Percentiles rank a stretch among this genome's conserved stretches.
phyloP scores from a whole-genome alignment of 2,329 filamentous ascomycete species.

The Lithohypha guttulata region DNA sequence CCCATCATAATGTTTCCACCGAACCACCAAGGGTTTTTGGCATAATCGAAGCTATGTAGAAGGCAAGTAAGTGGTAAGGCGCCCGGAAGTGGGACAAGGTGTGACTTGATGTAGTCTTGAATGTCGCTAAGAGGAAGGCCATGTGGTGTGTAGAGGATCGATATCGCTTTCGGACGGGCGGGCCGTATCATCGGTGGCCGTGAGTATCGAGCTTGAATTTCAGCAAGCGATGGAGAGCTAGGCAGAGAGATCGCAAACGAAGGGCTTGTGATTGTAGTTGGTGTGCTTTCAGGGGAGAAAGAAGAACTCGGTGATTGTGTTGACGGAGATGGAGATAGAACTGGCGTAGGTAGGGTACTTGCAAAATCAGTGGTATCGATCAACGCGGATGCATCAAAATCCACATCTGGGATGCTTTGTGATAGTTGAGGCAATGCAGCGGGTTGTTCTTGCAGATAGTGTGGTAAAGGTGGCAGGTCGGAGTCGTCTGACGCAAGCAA shows the following conservation, averaged over 20 bases:
- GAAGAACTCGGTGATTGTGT: constrained; percentile 10
- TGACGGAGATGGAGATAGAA: constrained; percentile 12
- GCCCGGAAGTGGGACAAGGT: constrained; percentile 32
- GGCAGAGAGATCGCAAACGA: background rate
- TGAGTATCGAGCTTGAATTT: constrained; percentile 7
- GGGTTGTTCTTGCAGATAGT: background rate
- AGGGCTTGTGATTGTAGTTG: constrained; percentile 13
- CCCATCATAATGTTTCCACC: constrained; percentile 43
- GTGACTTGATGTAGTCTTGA: constrained; percentile 36
- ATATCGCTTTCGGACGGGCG: constrained; percentile 28
- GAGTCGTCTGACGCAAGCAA: constrained; percentile 10
- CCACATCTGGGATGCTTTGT: background rate
- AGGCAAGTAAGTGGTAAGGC: constrained; percentile 42
- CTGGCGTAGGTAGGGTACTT: constrained; percentile 15
- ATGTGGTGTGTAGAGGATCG: constrained; percentile 45
- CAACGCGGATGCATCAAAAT: background rate
- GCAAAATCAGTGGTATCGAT: background rate
- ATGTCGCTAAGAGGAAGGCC: constrained; percentile 38
- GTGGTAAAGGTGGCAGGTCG: background rate
- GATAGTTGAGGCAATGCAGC: too few species aligned
- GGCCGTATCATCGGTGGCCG: constrained; percentile 9
- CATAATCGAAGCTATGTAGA: constrained; percentile 43
- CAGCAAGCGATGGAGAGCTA: constrained; percentile 1
- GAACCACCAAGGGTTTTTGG: constrained; percentile 43
- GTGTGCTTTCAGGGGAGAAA: constrained; percentile 14